phyloP scores from a whole-genome alignment of 1,284 basidiomycete genomes.

The Cryptococcus sp. region DNA sequence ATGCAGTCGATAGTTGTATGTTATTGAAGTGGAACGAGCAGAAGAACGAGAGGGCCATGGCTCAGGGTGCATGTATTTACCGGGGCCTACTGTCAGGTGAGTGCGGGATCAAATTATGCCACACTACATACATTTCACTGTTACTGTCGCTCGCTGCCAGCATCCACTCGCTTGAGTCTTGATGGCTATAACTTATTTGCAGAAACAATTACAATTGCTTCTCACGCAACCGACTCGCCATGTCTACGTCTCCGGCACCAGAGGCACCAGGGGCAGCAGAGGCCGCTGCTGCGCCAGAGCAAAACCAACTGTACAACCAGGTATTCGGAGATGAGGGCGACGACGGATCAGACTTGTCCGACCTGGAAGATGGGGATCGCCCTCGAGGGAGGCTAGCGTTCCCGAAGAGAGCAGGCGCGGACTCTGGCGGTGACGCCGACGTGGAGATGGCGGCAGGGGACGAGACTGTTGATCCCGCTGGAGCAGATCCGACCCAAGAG shows the following conservation, averaged over 20 bases:
- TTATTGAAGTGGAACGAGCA: too few relatives aligned
- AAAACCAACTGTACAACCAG: conserved; percentile 44
- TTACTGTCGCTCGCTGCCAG: background rate
- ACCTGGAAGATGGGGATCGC: conserved; percentile 65
- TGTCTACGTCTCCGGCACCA: conserved; percentile 22
- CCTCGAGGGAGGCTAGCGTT: conserved; percentile 24
- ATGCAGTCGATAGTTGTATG: too few relatives aligned
- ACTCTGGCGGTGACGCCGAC: conserved; percentile 17
- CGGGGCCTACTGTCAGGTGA: too few relatives aligned
- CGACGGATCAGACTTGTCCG: conserved; percentile 69
- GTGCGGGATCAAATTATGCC: background rate
- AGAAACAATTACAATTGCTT: background rate
- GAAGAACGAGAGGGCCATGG: background rate
- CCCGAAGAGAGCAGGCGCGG: conserved; percentile 14
- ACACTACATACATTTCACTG: background rate
- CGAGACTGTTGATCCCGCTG: conserved; percentile 10
- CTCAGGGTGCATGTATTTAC: background rate
- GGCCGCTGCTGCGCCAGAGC: background rate
- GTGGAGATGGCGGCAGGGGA: conserved; percentile 5
- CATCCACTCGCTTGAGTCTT: background rate
- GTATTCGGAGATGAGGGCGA: conserved; percentile 65
- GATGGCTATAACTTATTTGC: background rate
- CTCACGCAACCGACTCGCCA: background rate
- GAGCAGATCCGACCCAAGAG: background rate
- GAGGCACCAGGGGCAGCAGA: conserved; percentile 2